These are phyloP conservation scores for Priceomyces melissophilus DNA, from an alignment of 805 yeast species.

Conservation along the genomic window DNA sequence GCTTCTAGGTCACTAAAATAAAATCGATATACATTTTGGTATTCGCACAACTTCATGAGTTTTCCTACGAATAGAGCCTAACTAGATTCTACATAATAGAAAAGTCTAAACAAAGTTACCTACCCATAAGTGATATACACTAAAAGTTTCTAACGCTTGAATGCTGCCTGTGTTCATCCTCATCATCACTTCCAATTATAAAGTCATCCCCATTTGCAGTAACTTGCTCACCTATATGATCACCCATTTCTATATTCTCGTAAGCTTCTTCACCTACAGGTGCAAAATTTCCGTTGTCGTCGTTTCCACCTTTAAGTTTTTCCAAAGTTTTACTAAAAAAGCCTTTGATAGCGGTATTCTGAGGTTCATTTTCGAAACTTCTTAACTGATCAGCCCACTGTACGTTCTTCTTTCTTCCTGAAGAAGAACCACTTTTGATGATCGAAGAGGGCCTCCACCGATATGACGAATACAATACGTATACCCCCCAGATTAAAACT, in stretches of 20 bases:
- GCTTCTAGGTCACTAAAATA: too few species aligned
- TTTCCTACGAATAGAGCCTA: too few species aligned
- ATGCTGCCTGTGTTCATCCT: conserved; percentile 13
- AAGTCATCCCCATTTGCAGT: conserved; percentile 34
- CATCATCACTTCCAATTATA: conserved; percentile 50
- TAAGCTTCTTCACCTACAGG: conserved; percentile 16
- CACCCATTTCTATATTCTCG: conserved; percentile 45
- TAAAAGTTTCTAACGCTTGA: too few species aligned
- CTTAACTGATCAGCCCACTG: conserved; percentile 47
- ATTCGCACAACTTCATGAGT: too few species aligned
- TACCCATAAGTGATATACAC: too few species aligned
- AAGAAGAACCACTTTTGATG: conserved; percentile 30
- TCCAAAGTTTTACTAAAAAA: conserved; percentile 33
- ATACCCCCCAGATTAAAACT: conserved; percentile 39
- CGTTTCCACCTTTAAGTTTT: conserved; percentile 26
- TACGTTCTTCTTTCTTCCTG: conserved; percentile 40
- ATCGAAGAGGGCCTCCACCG: conserved; percentile 39
- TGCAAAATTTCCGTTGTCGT: conserved; percentile 23
- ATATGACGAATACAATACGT: conserved; percentile 35
- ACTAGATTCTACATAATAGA: too few species aligned
- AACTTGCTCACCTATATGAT: conserved; percentile 12
- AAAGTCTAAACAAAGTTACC: too few species aligned
- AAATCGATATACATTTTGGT: too few species aligned
- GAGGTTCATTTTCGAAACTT: conserved; percentile 30
- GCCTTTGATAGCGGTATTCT: conserved; percentile 27